Evolutionary conservation across 805 yeast genomes (phyloP).

Genomic region (Wickerhamiella australiensis): DNA sequence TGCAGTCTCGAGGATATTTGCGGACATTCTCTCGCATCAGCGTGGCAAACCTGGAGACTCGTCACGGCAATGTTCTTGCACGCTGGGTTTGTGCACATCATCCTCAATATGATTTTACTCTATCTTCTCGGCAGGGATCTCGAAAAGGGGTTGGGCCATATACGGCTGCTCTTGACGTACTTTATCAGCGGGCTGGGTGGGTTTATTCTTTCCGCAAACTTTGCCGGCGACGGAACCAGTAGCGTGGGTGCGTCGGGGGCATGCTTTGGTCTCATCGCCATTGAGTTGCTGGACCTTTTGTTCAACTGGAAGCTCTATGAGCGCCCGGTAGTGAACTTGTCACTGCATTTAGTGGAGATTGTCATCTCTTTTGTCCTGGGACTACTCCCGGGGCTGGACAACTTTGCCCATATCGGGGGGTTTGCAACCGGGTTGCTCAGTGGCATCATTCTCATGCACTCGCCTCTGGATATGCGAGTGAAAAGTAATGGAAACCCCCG

Average conservation of each 20-base stretch:
- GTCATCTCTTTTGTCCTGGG: constrained; percentile 51
- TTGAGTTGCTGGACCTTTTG: constrained; percentile 43
- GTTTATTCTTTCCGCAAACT: constrained; percentile 55
- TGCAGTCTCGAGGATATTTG: constrained; percentile 49
- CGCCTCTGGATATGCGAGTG: constrained; percentile 34
- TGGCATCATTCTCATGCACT: constrained; percentile 41
- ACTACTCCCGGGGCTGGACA: constrained; percentile 59
- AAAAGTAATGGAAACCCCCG: constrained; percentile 15
- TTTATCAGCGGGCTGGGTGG: constrained; percentile 54
- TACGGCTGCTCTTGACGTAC: constrained; percentile 45
- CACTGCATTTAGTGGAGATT: constrained; percentile 43
- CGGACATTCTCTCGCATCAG: constrained; percentile 36
- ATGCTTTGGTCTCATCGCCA: constrained; percentile 54
- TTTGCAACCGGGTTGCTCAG: constrained; percentile 47
- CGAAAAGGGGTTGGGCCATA: constrained; percentile 44
- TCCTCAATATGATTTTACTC: constrained; percentile 51
- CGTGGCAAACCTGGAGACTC: constrained; percentile 55
- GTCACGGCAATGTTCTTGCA: constrained; percentile 61
- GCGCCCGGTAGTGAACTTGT: constrained; percentile 37
- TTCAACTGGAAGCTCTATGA: constrained; percentile 40
- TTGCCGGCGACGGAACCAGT: constrained; percentile 53
- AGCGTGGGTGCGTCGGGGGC: constrained; percentile 65
- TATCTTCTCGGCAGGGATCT: constrained; percentile 47
- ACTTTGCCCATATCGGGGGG: constrained; percentile 67
- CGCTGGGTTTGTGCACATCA: constrained; percentile 60